Percentiles rank a stretch among this genome's conserved stretches.
Conservation (phyloP, 1,284 basidiomycete species). For the Irpex rosettiformis region DNA sequence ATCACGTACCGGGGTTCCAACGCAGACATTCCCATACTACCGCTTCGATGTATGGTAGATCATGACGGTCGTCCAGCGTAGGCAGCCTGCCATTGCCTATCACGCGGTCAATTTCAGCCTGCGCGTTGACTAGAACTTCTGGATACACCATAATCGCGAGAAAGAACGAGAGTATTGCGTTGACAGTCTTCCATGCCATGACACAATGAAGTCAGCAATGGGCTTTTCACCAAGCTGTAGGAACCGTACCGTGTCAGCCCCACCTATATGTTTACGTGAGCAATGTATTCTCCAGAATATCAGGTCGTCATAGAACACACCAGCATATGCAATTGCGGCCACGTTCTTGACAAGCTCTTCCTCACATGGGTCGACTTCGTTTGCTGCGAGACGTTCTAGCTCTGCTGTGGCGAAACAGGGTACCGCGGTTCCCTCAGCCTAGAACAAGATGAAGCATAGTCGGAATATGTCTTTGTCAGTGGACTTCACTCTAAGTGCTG, state of each 20-base stretch:
- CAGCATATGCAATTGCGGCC: conserved; percentile 22
- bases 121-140: conserved; percentile 23
- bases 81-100: conserved; percentile 29
- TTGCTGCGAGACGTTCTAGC: conserved; percentile 13
- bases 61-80: conserved; percentile 27
- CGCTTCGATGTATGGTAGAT: conserved; percentile 31
- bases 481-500: not conserved
- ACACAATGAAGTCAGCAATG: not conserved
- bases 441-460: not conserved
- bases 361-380: conserved; percentile 10
- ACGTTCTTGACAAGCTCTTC: conserved; percentile 22
- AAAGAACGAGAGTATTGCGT: conserved; percentile 23
- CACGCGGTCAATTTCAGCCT: conserved; percentile 30
- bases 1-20: conserved; percentile 19
- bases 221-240: not conserved
- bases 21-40: conserved; percentile 29
- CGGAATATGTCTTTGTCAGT: not conserved
- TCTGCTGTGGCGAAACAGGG: conserved; percentile 16
- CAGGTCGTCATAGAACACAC: conserved; percentile 8
- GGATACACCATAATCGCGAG: conserved; percentile 23
- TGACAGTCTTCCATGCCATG: conserved; percentile 19
- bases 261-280: conserved; percentile 14
- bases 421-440: conserved; percentile 19
- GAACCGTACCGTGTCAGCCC: conserved; percentile 22
- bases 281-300: not conserved